These are phyloP conservation scores for Fusarium marasasianum DNA, from an alignment of 2,329 filamentous ascomycete species.

Conservation along the genomic window DNA sequence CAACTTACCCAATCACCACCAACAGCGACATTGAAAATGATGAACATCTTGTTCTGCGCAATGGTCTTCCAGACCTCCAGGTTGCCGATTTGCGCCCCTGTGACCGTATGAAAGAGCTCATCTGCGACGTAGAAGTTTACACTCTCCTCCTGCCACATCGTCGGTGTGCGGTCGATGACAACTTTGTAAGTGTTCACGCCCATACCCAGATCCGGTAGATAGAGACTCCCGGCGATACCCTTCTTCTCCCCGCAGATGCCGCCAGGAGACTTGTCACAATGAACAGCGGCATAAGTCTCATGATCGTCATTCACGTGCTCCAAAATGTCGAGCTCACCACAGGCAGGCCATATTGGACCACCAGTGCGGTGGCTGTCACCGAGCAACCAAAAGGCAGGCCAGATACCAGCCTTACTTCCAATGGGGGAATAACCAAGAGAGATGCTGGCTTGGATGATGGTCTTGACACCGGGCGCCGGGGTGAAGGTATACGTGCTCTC, in stretches of 20 bases:
- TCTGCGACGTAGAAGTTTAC: conserved; percentile 60
- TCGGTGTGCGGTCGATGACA: conserved; percentile 56
- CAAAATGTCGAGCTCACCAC: conserved; percentile 36
- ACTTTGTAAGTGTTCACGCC: conserved; percentile 58
- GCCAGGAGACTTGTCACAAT: conserved; percentile 44
- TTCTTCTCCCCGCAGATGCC: conserved; percentile 59
- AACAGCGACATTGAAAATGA: conserved; percentile 63
- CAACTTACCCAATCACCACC: conserved; percentile 59
- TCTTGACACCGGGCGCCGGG: conserved; percentile 50
- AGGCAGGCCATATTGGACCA: conserved; percentile 33
- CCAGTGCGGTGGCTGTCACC: conserved; percentile 34
- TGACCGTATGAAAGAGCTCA: conserved; percentile 51
- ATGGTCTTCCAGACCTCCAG: conserved; percentile 56
- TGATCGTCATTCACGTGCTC: conserved; percentile 27
- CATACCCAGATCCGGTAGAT: conserved; percentile 15
- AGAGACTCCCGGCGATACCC: conserved; percentile 38
- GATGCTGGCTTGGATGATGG: conserved; percentile 56
- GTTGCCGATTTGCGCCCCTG: conserved; percentile 54
- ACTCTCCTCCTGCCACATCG: conserved; percentile 56
- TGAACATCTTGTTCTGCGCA: conserved; percentile 57
- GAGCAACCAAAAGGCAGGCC: conserved; percentile 42
- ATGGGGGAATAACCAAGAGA: conserved; percentile 40
- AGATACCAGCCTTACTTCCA: conserved; percentile 54
- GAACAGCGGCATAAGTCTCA: conserved; percentile 18
- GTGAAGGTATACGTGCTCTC: conserved; percentile 58